Conservation (phyloP, 2,329 filamentous ascomycete genomes). For the Zasmidium citrigriseum region DNA sequence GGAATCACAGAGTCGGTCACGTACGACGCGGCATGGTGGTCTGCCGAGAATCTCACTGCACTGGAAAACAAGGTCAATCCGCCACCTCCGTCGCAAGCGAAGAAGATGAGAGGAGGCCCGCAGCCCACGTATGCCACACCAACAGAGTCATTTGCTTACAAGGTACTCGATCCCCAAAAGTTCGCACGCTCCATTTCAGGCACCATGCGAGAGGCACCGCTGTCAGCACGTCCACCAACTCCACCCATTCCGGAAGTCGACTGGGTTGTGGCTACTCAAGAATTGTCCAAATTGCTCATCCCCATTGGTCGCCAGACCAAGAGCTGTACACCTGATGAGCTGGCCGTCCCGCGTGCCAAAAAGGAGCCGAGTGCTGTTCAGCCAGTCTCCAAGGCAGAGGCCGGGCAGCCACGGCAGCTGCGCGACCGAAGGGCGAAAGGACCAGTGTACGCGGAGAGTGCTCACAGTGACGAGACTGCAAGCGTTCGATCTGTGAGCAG, state of each 20-base stretch:
- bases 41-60: conserved; percentile 61
- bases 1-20: background rate
- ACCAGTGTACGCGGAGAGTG: conserved; percentile 23
- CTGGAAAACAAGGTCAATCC: conserved; percentile 64
- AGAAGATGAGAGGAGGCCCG: conserved; percentile 57
- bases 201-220: conserved; percentile 42
- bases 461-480: conserved; percentile 28
- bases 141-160: conserved; percentile 83
- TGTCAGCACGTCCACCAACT: conserved; percentile 50
- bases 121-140: conserved; percentile 79
- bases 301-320: conserved; percentile 72
- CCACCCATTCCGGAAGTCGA: conserved; percentile 78
- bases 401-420: conserved; percentile 64
- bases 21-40: conserved; percentile 50
- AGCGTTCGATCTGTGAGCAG: conserved; percentile 24
- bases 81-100: conserved; percentile 54
- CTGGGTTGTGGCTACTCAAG: conserved; percentile 82
- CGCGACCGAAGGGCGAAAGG: conserved; percentile 35
- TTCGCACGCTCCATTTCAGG: conserved; percentile 65
- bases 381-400: conserved; percentile 38
- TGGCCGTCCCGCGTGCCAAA: conserved; percentile 61
- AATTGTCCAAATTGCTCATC: conserved; percentile 79
- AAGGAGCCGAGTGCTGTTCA: conserved; percentile 61
- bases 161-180: conserved; percentile 68
- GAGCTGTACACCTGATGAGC: conserved; percentile 76